phyloP scores from a whole-genome alignment of 306 rosid genomes.

The Biancaea sappan region DNA sequence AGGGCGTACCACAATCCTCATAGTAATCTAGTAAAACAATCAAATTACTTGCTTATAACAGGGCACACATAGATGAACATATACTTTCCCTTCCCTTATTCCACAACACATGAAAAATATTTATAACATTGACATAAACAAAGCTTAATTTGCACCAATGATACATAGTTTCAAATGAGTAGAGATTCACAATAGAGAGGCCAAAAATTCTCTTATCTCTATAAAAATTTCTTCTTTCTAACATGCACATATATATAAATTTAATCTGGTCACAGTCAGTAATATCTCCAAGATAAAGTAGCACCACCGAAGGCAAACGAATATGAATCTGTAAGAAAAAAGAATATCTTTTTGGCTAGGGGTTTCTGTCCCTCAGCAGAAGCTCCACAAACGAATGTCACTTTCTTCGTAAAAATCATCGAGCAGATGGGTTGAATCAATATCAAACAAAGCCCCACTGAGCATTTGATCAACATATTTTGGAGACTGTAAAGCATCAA shows the following conservation, averaged over 20 bases:
- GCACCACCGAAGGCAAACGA: constrained; percentile 38
- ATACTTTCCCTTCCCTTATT: constrained; percentile 8
- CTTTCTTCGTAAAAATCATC: constrained; percentile 76
- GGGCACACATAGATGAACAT: constrained; percentile 15
- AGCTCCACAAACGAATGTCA: constrained; percentile 86
- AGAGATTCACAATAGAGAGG: constrained; percentile 55
- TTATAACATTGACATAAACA: constrained; percentile 32
- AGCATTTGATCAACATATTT: constrained; percentile 69
- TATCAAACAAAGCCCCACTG: constrained; percentile 62
- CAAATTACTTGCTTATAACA: constrained; percentile 12
- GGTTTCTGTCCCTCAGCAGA: constrained; percentile 55
- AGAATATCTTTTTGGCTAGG: constrained; percentile 11
- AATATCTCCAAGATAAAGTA: constrained; percentile 30
- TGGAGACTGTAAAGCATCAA: constrained; percentile 60
- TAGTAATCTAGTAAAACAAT: not conserved
- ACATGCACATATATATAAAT: constrained; percentile 18
- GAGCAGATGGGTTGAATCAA: constrained; percentile 56
- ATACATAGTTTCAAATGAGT: constrained; percentile 39
- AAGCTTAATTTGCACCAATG: constrained; percentile 35
- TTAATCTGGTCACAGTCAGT: constrained; percentile 59
- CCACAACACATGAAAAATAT: constrained; percentile 22
- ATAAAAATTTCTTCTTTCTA: constrained; percentile 35
- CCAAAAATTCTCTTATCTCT: constrained; percentile 59
- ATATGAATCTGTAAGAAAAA: constrained; percentile 46
- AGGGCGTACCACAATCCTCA: constrained; percentile 37